Base-by-base conservation (phyloP, 2,329 filamentous ascomycete species). In the Colletotrichum tofieldiae region DNA sequence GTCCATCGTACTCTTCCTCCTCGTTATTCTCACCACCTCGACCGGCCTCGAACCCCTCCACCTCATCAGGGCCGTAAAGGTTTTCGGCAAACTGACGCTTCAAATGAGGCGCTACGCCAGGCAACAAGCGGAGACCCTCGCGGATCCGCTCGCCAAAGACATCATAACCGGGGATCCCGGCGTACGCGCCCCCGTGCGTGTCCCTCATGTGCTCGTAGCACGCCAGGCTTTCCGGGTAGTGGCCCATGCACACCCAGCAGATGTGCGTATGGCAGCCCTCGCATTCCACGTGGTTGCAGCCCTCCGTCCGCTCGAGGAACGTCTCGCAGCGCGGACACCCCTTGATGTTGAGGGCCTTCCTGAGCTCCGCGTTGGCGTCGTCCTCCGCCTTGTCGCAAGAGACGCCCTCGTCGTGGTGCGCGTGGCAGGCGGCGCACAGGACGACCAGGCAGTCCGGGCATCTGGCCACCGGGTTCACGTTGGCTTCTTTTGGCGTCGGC, bases 281-380 rank as follows among this genome's bases (percentile, higher is more conserved):
- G 69, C 86, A 88, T 0, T 70, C 74, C 70, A 88, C 84, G 74
- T 88, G 85, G 73, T 87, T 83, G 71, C 86, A 88, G 0, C 86
- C 86, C 0, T 77, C 77, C 0, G 60, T 76, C 77, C 86, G 86
- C 68, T 85, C 81, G 1, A 87, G 81, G 1, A 79, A 63, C 1
- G 79, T 81, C n/a, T 73, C 76, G 73, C 86, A 86, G 9, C 73
- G 75, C 0, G 83, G 84, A 45, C 85, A 87, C 43, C 81, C 76
- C 63, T 84, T 82, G 14, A 49, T 39, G 49, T 43, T 23, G 47
- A 64, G 47, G 8, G 49, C 3, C 37, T 83, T 80, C 0, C 81
- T 81, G 1, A 82, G 68, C 26, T 80, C 72, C 49, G 76, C 68
- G 75, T 83, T 84, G 0, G 75, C 67, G 65, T 75, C 75, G 2